Base-by-base conservation (phyloP, 73 alveolate species). In the Symbiodinium natans region DNA sequence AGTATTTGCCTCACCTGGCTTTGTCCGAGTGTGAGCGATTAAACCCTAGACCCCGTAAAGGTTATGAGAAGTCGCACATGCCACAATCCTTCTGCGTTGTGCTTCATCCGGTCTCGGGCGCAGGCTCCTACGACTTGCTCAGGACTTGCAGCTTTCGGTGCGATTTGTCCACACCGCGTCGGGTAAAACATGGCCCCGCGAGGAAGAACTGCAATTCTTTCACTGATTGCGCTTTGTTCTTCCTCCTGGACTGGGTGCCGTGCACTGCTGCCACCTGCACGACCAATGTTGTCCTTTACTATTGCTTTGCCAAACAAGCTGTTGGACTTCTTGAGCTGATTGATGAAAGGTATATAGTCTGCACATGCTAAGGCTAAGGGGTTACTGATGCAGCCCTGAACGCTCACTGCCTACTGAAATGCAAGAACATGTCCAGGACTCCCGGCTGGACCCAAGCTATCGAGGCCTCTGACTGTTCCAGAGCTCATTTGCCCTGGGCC, bases 171-270 rank as follows among this genome's bases (percentile, higher is more conserved):
- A n/a, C n/a, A n/a, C n/a, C n/a, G n/a, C n/a, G n/a, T n/a, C n/a
- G n/a, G n/a, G n/a, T n/a, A n/a, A n/a, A n/a, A n/a, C n/a, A n/a
- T n/a, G n/a, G n/a, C n/a, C 36, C 80, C 38, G 40, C 80, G 38
- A 63, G 97, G 97, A 90, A 90, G 83, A 90, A 90, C 68, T 90
- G 97, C 89, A 90, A 90, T 34, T 90, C 97, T 71, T 90, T 90
- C 88, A 90, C 89, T 38, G 97, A 90, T 71, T 90, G 97, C 68
- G 97, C 97, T 54, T 75, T 90, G 56, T 90, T 59, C 89, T 90
- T 90, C 52, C 97, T 90, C 31, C 77, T 90, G 97, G 97, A 90
- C 95, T 3, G 86, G 25, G 27, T n/a, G 11, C 21, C 43, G 86
- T 75, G 21, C 86, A 33, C 10, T 36, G 48, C 43, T n/a, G n/a